phyloP scores from a whole-genome alignment of 2,329 filamentous ascomycete species.

The Trichoderma atrobrunneum region DNA sequence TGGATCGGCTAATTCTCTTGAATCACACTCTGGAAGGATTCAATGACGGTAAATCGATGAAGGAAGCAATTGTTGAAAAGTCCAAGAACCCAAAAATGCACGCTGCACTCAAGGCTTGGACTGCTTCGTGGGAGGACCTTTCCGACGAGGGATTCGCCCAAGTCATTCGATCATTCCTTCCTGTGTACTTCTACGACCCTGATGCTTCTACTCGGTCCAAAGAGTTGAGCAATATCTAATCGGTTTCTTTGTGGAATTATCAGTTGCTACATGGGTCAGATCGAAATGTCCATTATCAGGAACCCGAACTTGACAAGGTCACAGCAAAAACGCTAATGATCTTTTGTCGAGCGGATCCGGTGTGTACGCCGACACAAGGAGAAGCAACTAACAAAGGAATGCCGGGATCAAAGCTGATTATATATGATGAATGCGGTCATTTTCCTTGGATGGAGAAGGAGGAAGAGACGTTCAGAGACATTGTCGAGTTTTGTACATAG shows the following conservation, averaged over 20 bases:
- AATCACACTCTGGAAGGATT: not conserved
- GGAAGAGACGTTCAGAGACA: not conserved
- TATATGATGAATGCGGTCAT: not conserved
- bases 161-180: not conserved
- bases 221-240: not conserved
- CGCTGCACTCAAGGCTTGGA: not conserved
- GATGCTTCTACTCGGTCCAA: not conserved
- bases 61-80: not conserved
- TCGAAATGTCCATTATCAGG: not conserved
- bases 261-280: not conserved
- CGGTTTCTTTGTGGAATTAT: not conserved
- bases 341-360: slow-evolving; percentile 1
- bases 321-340: not conserved
- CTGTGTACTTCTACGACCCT: not conserved
- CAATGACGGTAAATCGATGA: not conserved
- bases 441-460: slow-evolving; percentile 1
- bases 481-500: not conserved
- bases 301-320: not conserved
- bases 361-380: not conserved
- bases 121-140: not conserved
- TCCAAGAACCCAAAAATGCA: not conserved
- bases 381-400: not conserved
- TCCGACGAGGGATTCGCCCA: not conserved
- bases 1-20: not conserved
- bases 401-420: not conserved